Conservation (phyloP, 1,284 basidiomycete genomes). For the Apiotrichum montevideense region DNA sequence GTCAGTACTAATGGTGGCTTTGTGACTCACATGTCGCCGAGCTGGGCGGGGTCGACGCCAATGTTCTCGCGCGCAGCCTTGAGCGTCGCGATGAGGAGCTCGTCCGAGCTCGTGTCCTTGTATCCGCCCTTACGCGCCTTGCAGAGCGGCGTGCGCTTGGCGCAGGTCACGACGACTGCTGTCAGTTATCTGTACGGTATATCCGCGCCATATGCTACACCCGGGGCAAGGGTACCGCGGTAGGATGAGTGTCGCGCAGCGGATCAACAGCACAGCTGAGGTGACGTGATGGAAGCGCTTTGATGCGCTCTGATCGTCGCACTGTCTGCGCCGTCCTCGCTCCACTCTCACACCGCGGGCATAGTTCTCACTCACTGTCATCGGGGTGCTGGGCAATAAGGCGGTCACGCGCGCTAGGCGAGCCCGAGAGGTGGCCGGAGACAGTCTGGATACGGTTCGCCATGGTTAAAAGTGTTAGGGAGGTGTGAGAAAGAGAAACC, state of each 20-base stretch:
- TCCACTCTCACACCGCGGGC: neutral
- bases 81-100: constrained; percentile 20
- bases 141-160: constrained; percentile 23
- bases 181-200: constrained; percentile 1
- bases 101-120: constrained; percentile 21
- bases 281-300: no score
- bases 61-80: constrained; percentile 18
- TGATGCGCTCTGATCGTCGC: no score
- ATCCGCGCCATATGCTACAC: no score
- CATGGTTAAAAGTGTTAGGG: neutral
- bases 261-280: no score
- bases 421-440: constrained; percentile 6
- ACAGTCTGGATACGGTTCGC: constrained; percentile 8
- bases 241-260: no score
- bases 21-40: constrained; percentile 18
- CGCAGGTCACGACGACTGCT: constrained; percentile 19
- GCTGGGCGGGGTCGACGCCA: constrained; percentile 15
- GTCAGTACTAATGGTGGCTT: neutral
- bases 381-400: constrained; percentile 8
- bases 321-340: no score
- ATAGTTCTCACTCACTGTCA: constrained; percentile 4
- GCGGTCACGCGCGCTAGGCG: constrained; percentile 2
- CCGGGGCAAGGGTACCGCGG: no score
- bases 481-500: no score
- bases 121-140: constrained; percentile 24